These are phyloP conservation scores for Pseudoscleropodium purum DNA, from an alignment of 225 moss, liverwort and hornwort species.

Conservation along the genomic window DNA sequence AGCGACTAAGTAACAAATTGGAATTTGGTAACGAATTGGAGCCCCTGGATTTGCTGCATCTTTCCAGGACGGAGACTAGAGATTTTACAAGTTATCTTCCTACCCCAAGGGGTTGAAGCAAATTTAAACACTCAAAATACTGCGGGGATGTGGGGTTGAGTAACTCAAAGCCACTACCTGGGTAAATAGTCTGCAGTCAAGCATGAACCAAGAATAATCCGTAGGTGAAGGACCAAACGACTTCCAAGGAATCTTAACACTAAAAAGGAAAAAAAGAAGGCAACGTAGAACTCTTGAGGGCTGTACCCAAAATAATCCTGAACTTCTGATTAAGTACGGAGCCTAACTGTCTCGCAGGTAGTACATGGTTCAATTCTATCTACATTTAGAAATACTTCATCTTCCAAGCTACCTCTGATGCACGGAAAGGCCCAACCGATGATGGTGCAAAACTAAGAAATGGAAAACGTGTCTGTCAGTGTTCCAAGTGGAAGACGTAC, in stretches of 20 bases:
- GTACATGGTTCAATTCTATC: slow-evolving; percentile 9
- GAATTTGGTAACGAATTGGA: not conserved
- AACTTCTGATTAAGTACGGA: not conserved
- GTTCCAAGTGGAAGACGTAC: slow-evolving; percentile 98
- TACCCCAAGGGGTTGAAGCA: not conserved
- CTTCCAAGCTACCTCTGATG: not conserved
- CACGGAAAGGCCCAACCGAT: not conserved
- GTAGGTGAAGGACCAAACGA: not conserved
- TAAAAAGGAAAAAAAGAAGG: not conserved
- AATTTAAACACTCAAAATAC: not conserved
- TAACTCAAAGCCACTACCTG: not conserved
- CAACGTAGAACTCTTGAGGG: not conserved
- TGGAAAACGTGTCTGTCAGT: slow-evolving; percentile 26
- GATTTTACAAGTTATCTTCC: not conserved
- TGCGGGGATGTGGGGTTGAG: not conserved
- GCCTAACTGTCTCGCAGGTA: not conserved
- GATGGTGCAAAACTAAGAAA: slow-evolving; percentile 33
- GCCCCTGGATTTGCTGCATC: not conserved
- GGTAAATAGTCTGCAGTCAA: not conserved
- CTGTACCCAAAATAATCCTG: not conserved
- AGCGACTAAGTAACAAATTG: not conserved
- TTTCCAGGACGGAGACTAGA: not conserved
- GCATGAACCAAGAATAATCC: not conserved
- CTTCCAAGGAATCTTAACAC: not conserved
- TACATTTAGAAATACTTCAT: slow-evolving; percentile 11